Evolutionary conservation across 2,329 filamentous ascomycete species (phyloP).

Genomic region (Delphinella strobiligena): DNA sequence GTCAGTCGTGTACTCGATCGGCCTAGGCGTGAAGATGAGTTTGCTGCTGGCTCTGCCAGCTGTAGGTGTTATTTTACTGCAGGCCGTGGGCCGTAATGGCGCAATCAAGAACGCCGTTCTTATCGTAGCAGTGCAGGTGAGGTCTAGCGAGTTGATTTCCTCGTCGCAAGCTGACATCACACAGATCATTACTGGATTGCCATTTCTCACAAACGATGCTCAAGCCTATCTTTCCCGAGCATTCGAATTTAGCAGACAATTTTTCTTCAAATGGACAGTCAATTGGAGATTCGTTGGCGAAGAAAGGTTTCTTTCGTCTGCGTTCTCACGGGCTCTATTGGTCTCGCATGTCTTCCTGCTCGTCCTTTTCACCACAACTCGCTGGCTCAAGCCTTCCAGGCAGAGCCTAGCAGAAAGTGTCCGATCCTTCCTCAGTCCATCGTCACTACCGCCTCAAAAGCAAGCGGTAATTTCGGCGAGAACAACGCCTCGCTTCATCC

Average conservation of each 20-base stretch:
- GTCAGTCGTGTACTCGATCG: conserved; percentile 60
- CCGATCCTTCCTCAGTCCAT: conserved; percentile 32
- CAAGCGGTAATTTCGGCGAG: conserved; percentile 45
- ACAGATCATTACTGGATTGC: conserved; percentile 44
- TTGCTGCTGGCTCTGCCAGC: conserved; percentile 73
- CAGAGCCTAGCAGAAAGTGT: conserved; percentile 46
- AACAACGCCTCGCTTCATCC: conserved; percentile 60
- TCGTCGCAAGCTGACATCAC: conserved; percentile 3
- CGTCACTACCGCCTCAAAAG: conserved; percentile 35
- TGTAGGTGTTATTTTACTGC: conserved; percentile 62
- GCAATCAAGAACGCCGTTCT: conserved; percentile 58
- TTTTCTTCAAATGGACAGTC: conserved; percentile 96
- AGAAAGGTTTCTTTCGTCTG: conserved; percentile 58
- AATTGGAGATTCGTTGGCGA: conserved; percentile 97
- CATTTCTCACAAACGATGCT: conserved; percentile 57
- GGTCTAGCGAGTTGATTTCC: conserved; percentile 22
- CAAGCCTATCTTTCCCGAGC: conserved; percentile 66
- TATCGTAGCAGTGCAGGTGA: conserved; percentile 67
- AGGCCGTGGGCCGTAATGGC: conserved; percentile 54
- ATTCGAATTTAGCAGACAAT: conserved; percentile 83
- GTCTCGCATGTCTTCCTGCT: conserved; percentile 55
- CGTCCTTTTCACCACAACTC: conserved; percentile 48
- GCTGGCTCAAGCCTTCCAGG: conserved; percentile 61
- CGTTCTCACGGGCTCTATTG: conserved; percentile 58
- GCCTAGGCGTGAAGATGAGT: conserved; percentile 92